A percentile compares a stretch with the other conserved stretches of the same genome.
Conservation (phyloP, 1,284 basidiomycete genomes). For the Agroathelia rolfsii region DNA sequence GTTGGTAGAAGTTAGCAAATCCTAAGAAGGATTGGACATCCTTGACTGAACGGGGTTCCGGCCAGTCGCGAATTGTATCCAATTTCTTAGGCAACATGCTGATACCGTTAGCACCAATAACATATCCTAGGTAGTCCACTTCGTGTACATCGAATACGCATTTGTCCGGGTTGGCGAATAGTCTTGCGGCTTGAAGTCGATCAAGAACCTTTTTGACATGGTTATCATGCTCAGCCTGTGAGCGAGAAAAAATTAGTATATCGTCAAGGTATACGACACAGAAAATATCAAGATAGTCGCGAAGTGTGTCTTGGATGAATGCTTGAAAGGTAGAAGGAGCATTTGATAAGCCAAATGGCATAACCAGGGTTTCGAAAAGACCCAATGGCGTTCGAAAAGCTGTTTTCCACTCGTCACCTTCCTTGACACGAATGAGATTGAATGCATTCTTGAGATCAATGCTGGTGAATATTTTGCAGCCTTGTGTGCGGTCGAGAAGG, state of each 20-base stretch:
- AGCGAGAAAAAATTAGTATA: constrained; percentile 18
- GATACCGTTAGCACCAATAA: too few species aligned
- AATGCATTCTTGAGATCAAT: constrained; percentile 18
- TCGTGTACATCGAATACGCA: too few species aligned
- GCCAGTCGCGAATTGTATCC: constrained; percentile 3
- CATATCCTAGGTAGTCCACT: too few species aligned
- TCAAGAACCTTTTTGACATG: constrained; percentile 16
- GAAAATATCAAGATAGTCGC: constrained; percentile 12
- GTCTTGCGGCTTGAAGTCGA: too few species aligned
- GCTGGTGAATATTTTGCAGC: constrained; percentile 16
- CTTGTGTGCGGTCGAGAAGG: constrained; percentile 15
- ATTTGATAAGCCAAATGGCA: constrained; percentile 27
- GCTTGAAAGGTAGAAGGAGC: constrained; percentile 24
- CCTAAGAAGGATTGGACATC: constrained; percentile 3
- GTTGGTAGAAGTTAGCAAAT: constrained; percentile 2
- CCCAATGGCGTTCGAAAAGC: constrained; percentile 22
- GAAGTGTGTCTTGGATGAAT: constrained; percentile 18
- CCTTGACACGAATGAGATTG: too few species aligned
- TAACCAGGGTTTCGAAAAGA: constrained; percentile 20
- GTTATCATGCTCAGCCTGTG: constrained; percentile 11
- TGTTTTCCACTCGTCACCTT: constrained; percentile 21
- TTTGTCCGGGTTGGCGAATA: too few species aligned
- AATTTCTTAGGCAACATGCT: too few species aligned
- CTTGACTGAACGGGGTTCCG: background rate
- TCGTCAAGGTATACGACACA: constrained; percentile 20